Evolutionary conservation across 2,329 filamentous ascomycete genomes (phyloP).

Genomic region (Aureobasidium leucospermi): DNA sequence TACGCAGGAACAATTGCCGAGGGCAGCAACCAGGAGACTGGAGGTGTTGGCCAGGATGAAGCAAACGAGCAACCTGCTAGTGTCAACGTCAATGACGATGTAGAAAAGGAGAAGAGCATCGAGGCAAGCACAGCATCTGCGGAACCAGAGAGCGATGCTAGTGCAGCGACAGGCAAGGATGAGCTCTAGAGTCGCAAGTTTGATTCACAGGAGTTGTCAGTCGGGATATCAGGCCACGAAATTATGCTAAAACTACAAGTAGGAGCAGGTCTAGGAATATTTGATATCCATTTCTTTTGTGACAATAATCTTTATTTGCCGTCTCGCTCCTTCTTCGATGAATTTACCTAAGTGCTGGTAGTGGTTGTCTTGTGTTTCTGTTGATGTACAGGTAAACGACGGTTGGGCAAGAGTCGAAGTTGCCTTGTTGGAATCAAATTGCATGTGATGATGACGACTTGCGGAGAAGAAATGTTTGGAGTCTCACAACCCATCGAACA

Average conservation of each 20-base stretch:
- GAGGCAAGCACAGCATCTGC: constrained; percentile 18
- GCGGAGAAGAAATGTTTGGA: not conserved
- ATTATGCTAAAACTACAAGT: not conserved
- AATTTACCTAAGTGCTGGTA: too few species aligned
- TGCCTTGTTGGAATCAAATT: not conserved
- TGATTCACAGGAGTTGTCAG: not conserved
- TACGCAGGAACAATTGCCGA: constrained; percentile 45
- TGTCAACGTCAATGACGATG: constrained; percentile 34
- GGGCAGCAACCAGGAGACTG: constrained; percentile 51
- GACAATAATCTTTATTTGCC: not conserved
- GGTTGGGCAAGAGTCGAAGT: not conserved
- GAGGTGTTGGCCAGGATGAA: constrained; percentile 30
- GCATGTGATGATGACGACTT: constrained; percentile 6
- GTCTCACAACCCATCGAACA: not conserved
- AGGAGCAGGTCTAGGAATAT: constrained; percentile 3
- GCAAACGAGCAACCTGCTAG: constrained; percentile 35
- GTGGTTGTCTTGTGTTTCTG: too few species aligned
- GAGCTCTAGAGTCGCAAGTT: constrained; percentile 16
- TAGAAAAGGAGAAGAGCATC: constrained; percentile 39
- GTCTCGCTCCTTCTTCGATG: too few species aligned
- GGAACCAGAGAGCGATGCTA: constrained; percentile 18
- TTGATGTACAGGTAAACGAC: too few species aligned
- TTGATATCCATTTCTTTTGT: constrained; percentile 12
- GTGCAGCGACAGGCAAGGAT: constrained; percentile 15
- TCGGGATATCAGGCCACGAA: constrained; percentile 3